Evolutionary conservation across 1,284 basidiomycete species (phyloP), one percentile per base, ranked within the genome.

Genomic region (Anthracocystis setariae): DNA sequence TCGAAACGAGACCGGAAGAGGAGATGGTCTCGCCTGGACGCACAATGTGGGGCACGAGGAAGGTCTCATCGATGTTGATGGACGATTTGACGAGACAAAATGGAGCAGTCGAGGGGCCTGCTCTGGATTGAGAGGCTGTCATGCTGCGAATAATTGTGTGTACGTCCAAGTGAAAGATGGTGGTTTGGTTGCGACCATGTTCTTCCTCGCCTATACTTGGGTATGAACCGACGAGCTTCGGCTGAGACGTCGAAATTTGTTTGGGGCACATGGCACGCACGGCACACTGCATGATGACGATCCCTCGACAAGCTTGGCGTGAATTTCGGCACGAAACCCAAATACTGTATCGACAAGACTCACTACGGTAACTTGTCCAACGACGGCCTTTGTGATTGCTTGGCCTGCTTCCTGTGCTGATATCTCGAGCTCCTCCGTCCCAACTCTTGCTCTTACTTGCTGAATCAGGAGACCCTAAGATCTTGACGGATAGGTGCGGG

Each of bases 11-110:
- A 13, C 53, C 52, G 17, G 68, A 54, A 8, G 80, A 82, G 8
- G 76, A 76, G 40, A 82, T 71, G 23, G 81, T 82, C 59, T 79
- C 77, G 27, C 79, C 78, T 2, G 76, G 71, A 23, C 59, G 53
- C 24, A 78, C 78, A 29, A 81, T 79, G 62, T 77, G 77, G 10
- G 77, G 73, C 3, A 81, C 78, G 35, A 59, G 56, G 58, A 82
- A 82, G 0, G 73, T 77, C 51, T 82, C 79, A 60, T 82, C 81
- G 60, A 82, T 78, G 60, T 82, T 82, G 62, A 82, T 72, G 10
- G 73, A 76, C 43, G 69, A 73, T n/a, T 79, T 77, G 44, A 82
- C 80, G 23, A 82, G 64, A 47, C 76, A 77, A 51, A 76, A 70
- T 5, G 78, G 58, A 35, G 10, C 40, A 8, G 48, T 20, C 18